phyloP scores from a whole-genome alignment of 768 basidiomycete genomes.

The Mycena maculata region DNA sequence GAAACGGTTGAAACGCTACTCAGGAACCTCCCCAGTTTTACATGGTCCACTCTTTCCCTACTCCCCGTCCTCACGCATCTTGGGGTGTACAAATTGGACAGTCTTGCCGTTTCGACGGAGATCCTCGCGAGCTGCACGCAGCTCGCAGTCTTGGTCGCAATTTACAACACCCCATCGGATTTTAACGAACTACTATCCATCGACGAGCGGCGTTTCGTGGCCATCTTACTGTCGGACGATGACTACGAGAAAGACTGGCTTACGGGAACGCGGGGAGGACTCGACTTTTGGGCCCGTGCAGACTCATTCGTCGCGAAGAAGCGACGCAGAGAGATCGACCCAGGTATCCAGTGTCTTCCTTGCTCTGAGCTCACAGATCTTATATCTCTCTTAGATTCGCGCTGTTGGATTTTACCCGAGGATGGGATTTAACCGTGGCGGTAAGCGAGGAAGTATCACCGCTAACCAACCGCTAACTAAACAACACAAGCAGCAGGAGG shows the following conservation, averaged over 20 bases:
- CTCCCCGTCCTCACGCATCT: slow-evolving; percentile 20
- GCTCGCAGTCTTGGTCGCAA: neutral
- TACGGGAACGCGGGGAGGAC: neutral
- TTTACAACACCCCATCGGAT: neutral
- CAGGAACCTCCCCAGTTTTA: too few species aligned
- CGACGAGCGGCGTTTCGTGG: neutral
- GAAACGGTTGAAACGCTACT: neutral
- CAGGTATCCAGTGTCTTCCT: neutral
- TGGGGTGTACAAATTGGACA: neutral
- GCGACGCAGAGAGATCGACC: slow-evolving; percentile 8
- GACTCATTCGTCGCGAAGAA: slow-evolving; percentile 3
- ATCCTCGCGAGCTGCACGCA: neutral
- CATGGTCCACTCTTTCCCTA: neutral
- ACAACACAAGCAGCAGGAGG: too few species aligned
- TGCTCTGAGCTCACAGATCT: too few species aligned
- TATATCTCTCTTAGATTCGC: slow-evolving; percentile 12
- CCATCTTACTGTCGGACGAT: neutral
- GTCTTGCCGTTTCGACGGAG: neutral
- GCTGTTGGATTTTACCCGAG: slow-evolving; percentile 11
- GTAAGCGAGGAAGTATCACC: too few species aligned
- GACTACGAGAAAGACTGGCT: neutral
- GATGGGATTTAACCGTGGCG: slow-evolving; percentile 21
- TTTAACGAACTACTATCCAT: neutral
- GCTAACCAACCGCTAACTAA: too few species aligned
- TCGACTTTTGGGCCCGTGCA: slow-evolving; percentile 10